These are phyloP conservation scores for Aspergillus steynii DNA, from an alignment of 495 filamentous ascomycete genomes.

Conservation along the genomic window DNA sequence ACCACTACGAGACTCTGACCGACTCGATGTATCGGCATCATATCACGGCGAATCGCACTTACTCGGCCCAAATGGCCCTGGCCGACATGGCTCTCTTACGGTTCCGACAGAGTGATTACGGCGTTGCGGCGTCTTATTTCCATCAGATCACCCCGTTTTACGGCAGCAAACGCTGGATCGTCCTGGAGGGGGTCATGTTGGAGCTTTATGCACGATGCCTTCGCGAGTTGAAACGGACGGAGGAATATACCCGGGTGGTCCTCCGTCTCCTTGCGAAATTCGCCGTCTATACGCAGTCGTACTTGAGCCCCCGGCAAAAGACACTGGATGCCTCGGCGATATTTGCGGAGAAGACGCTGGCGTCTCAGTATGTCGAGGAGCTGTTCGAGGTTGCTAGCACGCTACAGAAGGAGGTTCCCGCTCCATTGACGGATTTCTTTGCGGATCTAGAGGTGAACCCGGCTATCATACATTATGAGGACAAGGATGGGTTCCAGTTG, in stretches of 20 bases:
- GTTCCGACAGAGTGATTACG: slow-evolving; percentile 69
- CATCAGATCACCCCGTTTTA: slow-evolving; percentile 81
- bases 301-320: slow-evolving; percentile 36
- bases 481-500: slow-evolving; percentile 77
- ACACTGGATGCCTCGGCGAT: slow-evolving; percentile 32
- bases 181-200: slow-evolving; percentile 79
- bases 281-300: slow-evolving; percentile 42
- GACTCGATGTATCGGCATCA: slow-evolving; percentile 73
- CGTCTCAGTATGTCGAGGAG: slow-evolving; percentile 64
- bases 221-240: slow-evolving; percentile 68
- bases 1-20: slow-evolving; percentile 69
- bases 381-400: slow-evolving; percentile 62
- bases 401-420: slow-evolving; percentile 63
- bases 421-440: slow-evolving; percentile 74
- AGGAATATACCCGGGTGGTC: slow-evolving; percentile 77
- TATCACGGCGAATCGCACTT: slow-evolving; percentile 69
- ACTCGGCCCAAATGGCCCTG: slow-evolving; percentile 73
- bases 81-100: slow-evolving; percentile 85
- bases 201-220: slow-evolving; percentile 84
- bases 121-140: slow-evolving; percentile 75
- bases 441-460: slow-evolving; percentile 67
- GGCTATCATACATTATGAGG: slow-evolving; percentile 65
- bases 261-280: slow-evolving; percentile 76
- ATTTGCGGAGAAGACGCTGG: slow-evolving; percentile 53
- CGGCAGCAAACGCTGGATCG: slow-evolving; percentile 73